Evolutionary conservation across 176 grass and related monocot genomes (phyloP).

Genomic region (Saccharum officinarum): DNA sequence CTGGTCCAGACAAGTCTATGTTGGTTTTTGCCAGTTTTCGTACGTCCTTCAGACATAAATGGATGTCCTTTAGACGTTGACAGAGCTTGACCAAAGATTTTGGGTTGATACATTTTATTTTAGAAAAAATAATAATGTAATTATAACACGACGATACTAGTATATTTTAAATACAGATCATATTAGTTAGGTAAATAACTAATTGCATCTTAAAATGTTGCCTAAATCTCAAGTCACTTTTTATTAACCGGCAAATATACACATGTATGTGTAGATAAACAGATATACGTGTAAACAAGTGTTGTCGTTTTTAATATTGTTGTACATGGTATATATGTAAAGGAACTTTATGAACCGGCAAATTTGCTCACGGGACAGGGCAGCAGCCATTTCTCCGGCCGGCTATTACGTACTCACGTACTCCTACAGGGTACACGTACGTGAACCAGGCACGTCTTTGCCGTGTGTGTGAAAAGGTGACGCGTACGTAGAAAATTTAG

Average conservation of each 20-base stretch:
- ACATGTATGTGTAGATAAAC: background rate
- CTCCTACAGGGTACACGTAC: background rate
- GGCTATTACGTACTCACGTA: background rate
- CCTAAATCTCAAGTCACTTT: background rate
- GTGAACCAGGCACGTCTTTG: background rate
- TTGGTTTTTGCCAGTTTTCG: background rate
- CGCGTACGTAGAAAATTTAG: background rate
- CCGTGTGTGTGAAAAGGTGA: slow-evolving; percentile 2
- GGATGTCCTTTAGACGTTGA: background rate
- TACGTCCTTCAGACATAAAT: background rate
- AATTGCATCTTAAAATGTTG: background rate
- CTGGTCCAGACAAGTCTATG: no score
- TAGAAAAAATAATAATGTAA: background rate
- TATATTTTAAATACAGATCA: background rate
- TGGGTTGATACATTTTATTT: background rate
- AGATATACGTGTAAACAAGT: background rate
- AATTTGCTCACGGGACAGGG: slow-evolving; percentile 11
- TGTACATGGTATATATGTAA: no score
- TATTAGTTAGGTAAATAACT: background rate
- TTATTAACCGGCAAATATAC: background rate
- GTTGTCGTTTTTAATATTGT: background rate
- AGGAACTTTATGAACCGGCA: background rate
- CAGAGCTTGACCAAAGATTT: background rate
- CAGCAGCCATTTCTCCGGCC: background rate
- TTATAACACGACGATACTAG: background rate